Conservation (phyloP, 805 yeast species). For the Nakazawaea ernobii region DNA sequence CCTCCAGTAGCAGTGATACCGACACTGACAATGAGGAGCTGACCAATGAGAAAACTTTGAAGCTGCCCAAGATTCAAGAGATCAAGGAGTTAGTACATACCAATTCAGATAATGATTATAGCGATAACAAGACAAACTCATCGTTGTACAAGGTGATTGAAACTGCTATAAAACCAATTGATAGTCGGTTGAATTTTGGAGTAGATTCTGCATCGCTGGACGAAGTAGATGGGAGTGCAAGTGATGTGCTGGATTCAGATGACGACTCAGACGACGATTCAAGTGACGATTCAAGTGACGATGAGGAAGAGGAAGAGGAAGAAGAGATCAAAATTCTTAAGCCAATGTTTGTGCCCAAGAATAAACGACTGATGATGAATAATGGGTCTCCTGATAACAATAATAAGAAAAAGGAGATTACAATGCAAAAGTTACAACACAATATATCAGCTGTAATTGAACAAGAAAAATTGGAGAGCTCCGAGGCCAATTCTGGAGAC, state of each 20-base stretch:
- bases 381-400: not conserved
- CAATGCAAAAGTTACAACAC: conserved; percentile 21
- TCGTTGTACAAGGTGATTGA: not conserved
- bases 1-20: conserved; percentile 18
- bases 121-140: too few species aligned
- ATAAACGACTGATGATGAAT: conserved; percentile 11
- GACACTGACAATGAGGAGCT: not conserved
- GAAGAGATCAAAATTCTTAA: conserved; percentile 12
- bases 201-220: too few species aligned
- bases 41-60: not conserved
- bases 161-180: not conserved
- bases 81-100: not conserved
- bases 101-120: too few species aligned
- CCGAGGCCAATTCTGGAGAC: conserved; percentile 15
- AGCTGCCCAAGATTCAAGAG: not conserved
- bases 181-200: too few species aligned
- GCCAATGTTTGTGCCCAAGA: conserved; percentile 21
- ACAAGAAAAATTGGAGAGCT: conserved; percentile 18
- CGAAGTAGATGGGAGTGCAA: not conserved
- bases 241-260: not conserved
- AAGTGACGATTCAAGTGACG: not conserved
- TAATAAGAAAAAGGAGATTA: conserved; percentile 13
- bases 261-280: not conserved
- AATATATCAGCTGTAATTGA: conserved; percentile 17
- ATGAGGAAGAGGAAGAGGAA: not conserved